phyloP scores from a whole-genome alignment of 2,329 filamentous ascomycete species.

The Coccinonectria pachysandricola region DNA sequence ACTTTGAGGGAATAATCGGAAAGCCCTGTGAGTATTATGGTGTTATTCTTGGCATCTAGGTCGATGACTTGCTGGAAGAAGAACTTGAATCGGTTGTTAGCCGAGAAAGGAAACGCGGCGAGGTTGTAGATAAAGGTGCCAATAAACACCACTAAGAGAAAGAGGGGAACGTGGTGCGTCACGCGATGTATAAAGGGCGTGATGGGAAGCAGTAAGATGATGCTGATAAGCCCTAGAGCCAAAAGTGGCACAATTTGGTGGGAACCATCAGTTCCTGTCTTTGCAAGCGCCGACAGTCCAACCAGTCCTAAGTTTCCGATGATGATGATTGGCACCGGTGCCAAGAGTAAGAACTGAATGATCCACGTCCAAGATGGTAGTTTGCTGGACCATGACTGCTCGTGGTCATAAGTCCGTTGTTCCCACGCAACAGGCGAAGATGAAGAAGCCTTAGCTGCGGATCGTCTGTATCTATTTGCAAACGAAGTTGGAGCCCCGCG shows the following conservation, averaged over 20 bases:
- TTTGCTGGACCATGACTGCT: conserved; percentile 76
- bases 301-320: conserved; percentile 67
- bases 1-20: conserved; percentile 57
- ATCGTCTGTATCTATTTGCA: conserved; percentile 44
- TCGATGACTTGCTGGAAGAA: conserved; percentile 79
- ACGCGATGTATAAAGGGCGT: conserved; percentile 81
- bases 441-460: conserved; percentile 25
- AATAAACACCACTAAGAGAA: conserved; percentile 62
- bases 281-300: conserved; percentile 59
- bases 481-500: conserved; percentile 39
- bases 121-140: conserved; percentile 81
- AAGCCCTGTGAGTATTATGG: conserved; percentile 59
- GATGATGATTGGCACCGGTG: conserved; percentile 67
- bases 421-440: conserved; percentile 14
- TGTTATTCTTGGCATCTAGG: conserved; percentile 60
- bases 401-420: conserved; percentile 47
- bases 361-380: conserved; percentile 82
- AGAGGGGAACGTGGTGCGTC: conserved; percentile 69
- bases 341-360: conserved; percentile 71
- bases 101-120: conserved; percentile 77
- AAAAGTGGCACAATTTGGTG: conserved; percentile 62
- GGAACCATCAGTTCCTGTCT: conserved; percentile 79
- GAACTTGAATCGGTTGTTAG: conserved; percentile 68
- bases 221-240: conserved; percentile 54
- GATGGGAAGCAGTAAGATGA: conserved; percentile 64